Evolutionary conservation across 805 yeast species (phyloP).

Genomic region (Kazachstania taianensis): DNA sequence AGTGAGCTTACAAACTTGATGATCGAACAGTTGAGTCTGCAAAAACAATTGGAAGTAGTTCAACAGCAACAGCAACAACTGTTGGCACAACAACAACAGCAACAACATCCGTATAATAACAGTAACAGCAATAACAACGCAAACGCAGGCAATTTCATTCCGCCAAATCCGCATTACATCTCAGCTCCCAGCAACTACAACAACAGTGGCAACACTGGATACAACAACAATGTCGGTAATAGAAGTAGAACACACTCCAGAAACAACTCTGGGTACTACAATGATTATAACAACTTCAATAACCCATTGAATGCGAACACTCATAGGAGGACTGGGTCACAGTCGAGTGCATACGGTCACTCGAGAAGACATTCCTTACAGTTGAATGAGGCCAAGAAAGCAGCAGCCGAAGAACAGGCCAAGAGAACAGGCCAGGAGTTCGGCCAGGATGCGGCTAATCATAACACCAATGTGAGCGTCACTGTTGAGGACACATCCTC

Average conservation of each 20-base stretch:
- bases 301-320: slow-evolving; percentile 13
- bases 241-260: slow-evolving; percentile 30
- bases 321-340: slow-evolving; percentile 43
- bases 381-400: slow-evolving; percentile 83
- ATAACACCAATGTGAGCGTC: slow-evolving; percentile 3
- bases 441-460: not conserved
- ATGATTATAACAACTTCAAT: slow-evolving; percentile 10
- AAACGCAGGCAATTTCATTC: slow-evolving; percentile 6
- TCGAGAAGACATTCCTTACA: slow-evolving; percentile 87
- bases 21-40: slow-evolving; percentile 81
- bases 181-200: slow-evolving; percentile 2
- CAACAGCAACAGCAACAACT: slow-evolving; percentile 90
- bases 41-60: slow-evolving; percentile 83
- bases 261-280: slow-evolving; percentile 27
- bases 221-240: slow-evolving; percentile 10
- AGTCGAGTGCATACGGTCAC: slow-evolving; percentile 53
- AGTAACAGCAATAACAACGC: slow-evolving; percentile 5
- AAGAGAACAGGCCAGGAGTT: slow-evolving; percentile 38
- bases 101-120: slow-evolving; percentile 35
- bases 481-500: slow-evolving; percentile 12
- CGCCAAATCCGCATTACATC: slow-evolving; percentile 25
- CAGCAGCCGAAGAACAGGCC: slow-evolving; percentile 86
- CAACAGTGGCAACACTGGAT: too few species aligned
- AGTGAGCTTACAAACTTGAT: slow-evolving; percentile 85
- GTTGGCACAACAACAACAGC: slow-evolving; percentile 42